These are phyloP conservation scores for Apiotrichum montevideense DNA, from an alignment of 1,284 basidiomycete species.

Conservation along the genomic window DNA sequence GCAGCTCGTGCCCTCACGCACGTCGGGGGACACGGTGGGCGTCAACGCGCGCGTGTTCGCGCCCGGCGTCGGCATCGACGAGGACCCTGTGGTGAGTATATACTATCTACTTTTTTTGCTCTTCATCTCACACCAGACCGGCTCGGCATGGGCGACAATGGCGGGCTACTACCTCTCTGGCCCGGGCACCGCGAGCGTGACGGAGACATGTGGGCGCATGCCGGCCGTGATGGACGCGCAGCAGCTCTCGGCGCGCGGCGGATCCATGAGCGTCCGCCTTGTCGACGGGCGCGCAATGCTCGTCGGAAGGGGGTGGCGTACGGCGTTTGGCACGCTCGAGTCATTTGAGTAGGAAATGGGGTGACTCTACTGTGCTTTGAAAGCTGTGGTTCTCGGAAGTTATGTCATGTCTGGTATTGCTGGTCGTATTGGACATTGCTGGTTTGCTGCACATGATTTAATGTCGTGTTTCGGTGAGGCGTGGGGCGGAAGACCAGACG, in stretches of 20 bases:
- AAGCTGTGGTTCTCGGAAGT: no score
- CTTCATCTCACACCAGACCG: constrained; percentile 14
- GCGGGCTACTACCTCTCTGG: constrained; percentile 27
- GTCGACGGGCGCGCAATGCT: constrained; percentile 9
- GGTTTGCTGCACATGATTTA: no score
- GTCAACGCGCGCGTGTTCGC: constrained; percentile 27
- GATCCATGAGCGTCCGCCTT: not conserved
- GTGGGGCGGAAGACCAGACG: no score
- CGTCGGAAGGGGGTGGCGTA: constrained; percentile 12
- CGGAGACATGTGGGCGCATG: not conserved
- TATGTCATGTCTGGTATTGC: no score
- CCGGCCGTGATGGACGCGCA: constrained; percentile 3
- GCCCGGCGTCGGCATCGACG: constrained; percentile 28
- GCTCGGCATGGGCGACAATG: constrained; percentile 29
- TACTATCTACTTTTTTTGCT: no score
- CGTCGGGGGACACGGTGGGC: not conserved
- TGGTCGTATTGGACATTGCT: no score
- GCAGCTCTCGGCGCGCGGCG: constrained; percentile 8
- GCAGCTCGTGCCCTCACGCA: constrained; percentile 11
- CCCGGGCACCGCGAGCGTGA: not conserved
- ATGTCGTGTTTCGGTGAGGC: no score
- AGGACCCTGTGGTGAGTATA: constrained; percentile 37
- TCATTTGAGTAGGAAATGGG: not conserved
- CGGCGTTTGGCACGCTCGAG: constrained; percentile 9
- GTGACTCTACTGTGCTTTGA: no score